These are phyloP conservation scores for Gossypium bickii DNA, from an alignment of 345 rosid genomes.

Conservation along the genomic window DNA sequence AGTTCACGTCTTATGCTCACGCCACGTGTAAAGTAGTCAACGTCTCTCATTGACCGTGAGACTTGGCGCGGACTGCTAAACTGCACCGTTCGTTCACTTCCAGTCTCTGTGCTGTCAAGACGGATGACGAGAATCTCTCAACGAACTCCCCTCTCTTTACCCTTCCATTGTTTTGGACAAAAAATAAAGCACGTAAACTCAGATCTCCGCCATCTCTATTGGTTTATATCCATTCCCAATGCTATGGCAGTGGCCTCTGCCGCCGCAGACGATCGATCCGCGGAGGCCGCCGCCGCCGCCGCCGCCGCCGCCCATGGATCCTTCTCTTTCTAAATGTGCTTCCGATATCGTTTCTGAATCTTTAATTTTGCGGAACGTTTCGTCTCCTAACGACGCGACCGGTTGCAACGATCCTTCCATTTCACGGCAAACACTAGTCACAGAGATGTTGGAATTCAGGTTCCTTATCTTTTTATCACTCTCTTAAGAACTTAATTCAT, in stretches of 20 bases:
- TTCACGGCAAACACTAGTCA: conserved; percentile 38
- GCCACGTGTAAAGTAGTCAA: conserved; percentile 27
- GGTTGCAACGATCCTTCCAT: conserved; percentile 47
- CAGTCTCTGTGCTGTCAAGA: not conserved
- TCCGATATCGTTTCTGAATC: conserved; percentile 39
- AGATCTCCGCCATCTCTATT: conserved; percentile 9
- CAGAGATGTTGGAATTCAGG: conserved; percentile 56
- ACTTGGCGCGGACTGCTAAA: conserved; percentile 14
- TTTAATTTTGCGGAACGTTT: conserved; percentile 26
- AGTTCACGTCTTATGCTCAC: not conserved
- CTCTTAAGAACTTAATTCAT: not conserved
- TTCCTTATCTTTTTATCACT: conserved; percentile 7
- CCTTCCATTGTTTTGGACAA: not conserved
- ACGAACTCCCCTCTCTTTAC: not conserved
- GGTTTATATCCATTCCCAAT: not conserved
- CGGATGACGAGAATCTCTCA: not conserved
- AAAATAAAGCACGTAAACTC: not conserved
- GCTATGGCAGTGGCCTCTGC: conserved; percentile 48
- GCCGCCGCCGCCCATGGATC: conserved; percentile 28
- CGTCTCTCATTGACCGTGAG: not conserved
- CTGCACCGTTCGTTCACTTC: not conserved
- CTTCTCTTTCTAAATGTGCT: conserved; percentile 28
- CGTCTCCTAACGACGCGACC: conserved; percentile 39
- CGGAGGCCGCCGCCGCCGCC: conserved; percentile 1
- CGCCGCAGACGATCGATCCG: conserved; percentile 30